These are phyloP conservation scores for Apiospora sp. DNA, from an alignment of 2,329 filamentous ascomycete species.

Conservation along the genomic window DNA sequence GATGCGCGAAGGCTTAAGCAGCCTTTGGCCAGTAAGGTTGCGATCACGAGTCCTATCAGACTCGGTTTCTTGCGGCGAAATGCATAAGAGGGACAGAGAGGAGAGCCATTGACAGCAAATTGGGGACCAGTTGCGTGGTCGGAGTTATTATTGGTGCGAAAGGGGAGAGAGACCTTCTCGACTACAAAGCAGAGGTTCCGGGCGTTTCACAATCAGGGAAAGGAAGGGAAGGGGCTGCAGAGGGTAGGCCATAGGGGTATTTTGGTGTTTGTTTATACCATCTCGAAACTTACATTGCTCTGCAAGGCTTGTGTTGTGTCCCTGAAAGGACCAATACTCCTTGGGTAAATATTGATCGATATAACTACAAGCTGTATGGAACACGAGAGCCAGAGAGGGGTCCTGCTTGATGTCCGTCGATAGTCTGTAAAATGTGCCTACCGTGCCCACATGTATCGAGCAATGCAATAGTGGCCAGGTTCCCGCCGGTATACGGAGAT, in stretches of 20 bases:
- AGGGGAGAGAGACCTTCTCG: not conserved
- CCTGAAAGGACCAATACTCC: not conserved
- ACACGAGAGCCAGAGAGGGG: not conserved
- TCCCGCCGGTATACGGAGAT: not conserved
- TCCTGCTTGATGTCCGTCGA: not conserved
- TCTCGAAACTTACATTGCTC: not conserved
- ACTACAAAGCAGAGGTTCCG: not conserved
- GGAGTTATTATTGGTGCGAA: not conserved
- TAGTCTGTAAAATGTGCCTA: too few species aligned
- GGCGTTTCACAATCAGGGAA: conserved; percentile 16
- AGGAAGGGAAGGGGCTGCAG: not conserved
- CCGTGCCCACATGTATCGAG: not conserved
- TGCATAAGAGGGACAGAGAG: not conserved
- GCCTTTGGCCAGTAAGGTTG: not conserved
- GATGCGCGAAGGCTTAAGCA: not conserved
- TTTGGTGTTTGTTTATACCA: conserved; percentile 17
- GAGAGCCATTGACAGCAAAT: not conserved
- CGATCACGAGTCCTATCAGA: not conserved
- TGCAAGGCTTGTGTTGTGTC: not conserved
- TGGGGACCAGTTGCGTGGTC: not conserved
- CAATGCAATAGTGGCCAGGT: not conserved
- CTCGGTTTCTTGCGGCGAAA: not conserved
- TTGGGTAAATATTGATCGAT: not conserved
- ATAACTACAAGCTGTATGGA: not conserved
- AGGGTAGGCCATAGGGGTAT: not conserved